Evolutionary conservation across 495 filamentous ascomycete species (phyloP), one percentile per base, ranked within the genome.

Genomic region (Penicillium roqueforti): DNA sequence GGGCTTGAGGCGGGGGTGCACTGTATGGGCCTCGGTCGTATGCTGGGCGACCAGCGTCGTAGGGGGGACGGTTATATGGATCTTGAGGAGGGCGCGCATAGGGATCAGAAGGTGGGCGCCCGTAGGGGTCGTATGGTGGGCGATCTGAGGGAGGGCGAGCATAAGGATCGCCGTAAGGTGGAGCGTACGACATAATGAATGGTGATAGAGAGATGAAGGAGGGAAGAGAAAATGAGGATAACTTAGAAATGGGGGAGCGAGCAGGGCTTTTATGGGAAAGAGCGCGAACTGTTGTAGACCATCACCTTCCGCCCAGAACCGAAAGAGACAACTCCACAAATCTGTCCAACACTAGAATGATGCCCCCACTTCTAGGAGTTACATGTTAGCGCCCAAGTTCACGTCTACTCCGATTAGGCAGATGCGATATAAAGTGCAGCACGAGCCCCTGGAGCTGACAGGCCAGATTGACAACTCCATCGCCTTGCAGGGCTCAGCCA

Each of bases 171-270:
- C 57, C 60, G 58, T 74, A 74, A 43, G 53, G 38, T 8, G 45
- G 53, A 26, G 53, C 45, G 59, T 67, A 67, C 6, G 64, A 47
- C 64, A 67, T 64, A 48, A 52, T 54, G 50, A 32, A 10, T 52
- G 47, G 54, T 42, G 42, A 29, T 47, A 46, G 61, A 54, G 47
- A 59, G 14, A 36, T 59, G 58, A n/a, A 29, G 23, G 16, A 19
- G 13, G 16, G 10, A 31, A 28, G 22, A 29, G 13, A 25, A 54
- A 37, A 29, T 19, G 18, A 18, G 45, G 11, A 37, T 16, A 18
- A 29, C 29, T 39, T 19, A 22, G 57, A 42, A 47, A 32, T 28
- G 32, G 47, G 34, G 16, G 47, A 48, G 28, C 47, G 40, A 22
- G 29, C 14, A n/a, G 39, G 20, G 40, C 31, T 16, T 26, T 32